Evolutionary conservation across 352 stramenopile species (phyloP).

Genomic region (Phytophthora pseudosyringae): DNA sequence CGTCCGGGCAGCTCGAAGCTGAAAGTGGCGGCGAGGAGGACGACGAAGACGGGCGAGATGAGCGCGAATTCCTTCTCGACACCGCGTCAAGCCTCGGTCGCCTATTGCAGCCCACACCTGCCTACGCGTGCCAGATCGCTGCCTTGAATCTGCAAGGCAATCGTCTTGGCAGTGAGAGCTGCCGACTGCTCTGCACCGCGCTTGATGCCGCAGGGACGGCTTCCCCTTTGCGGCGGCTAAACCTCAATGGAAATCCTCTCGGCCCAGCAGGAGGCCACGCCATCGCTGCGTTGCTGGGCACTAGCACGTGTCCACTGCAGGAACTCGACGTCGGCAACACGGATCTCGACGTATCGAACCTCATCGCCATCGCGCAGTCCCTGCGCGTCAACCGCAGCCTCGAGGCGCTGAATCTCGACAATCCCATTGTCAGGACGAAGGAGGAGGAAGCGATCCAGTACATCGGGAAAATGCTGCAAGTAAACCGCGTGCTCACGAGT

Average conservation of each 20-base stretch:
- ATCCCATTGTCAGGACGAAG: constrained; percentile 58
- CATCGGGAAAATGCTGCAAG: constrained; percentile 77
- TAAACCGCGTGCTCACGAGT: constrained; percentile 60
- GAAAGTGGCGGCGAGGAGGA: constrained; percentile 28
- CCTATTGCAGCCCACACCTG: constrained; percentile 51
- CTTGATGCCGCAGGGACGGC: constrained; percentile 43
- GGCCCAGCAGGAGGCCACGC: constrained; percentile 52
- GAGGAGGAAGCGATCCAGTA: constrained; percentile 79
- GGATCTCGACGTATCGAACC: constrained; percentile 62
- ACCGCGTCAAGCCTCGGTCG: constrained; percentile 48
- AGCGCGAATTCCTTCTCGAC: constrained; percentile 57
- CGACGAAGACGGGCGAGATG: constrained; percentile 28
- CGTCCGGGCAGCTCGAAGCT: constrained; percentile 20
- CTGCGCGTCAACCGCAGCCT: constrained; percentile 54
- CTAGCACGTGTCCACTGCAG: constrained; percentile 40
- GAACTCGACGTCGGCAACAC: constrained; percentile 67
- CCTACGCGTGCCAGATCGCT: constrained; percentile 60
- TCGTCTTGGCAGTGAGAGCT: constrained; percentile 63
- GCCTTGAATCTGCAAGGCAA: constrained; percentile 70
- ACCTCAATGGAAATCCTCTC: constrained; percentile 63
- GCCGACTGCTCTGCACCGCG: constrained; percentile 56
- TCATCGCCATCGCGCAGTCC: constrained; percentile 67
- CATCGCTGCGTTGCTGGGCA: constrained; percentile 54
- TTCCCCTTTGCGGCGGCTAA: constrained; percentile 47
- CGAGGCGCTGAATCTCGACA: constrained; percentile 60